phyloP scores from a whole-genome alignment of 2,329 filamentous ascomycete species.

The Aureobasidium sp. region DNA sequence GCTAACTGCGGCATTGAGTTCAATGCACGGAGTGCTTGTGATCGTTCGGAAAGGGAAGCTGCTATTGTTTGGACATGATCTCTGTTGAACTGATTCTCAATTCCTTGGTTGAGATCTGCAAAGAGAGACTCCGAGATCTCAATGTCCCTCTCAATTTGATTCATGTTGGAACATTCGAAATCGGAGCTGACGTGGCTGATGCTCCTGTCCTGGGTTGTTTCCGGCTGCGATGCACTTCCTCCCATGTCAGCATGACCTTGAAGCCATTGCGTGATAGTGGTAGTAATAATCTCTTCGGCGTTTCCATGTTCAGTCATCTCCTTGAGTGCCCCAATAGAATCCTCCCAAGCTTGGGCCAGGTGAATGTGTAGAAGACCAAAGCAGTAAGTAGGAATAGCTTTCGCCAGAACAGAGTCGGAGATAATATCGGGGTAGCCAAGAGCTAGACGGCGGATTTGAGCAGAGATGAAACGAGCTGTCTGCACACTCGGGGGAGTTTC shows the following conservation, averaged over 20 bases:
- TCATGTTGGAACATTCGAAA: slow-evolving; percentile 77
- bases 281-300: slow-evolving; percentile 65
- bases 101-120: slow-evolving; percentile 44
- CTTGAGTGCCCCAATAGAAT: slow-evolving; percentile 66
- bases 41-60: slow-evolving; percentile 52
- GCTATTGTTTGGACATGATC: slow-evolving; percentile 49
- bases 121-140: slow-evolving; percentile 5
- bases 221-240: slow-evolving; percentile 22
- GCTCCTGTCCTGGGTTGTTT: slow-evolving; percentile 3
- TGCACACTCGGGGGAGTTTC: slow-evolving; percentile 67
- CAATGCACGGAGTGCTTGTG: slow-evolving; percentile 73
- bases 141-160: slow-evolving; percentile 36
- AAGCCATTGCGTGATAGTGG: slow-evolving; percentile 73
- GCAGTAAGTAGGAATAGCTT: slow-evolving; percentile 70
- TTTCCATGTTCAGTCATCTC: slow-evolving; percentile 60
- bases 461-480: slow-evolving; percentile 67
- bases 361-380: slow-evolving; percentile 86
- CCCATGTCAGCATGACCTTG: slow-evolving; percentile 30
- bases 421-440: slow-evolving; percentile 52
- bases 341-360: slow-evolving; percentile 80
- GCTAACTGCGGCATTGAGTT: slow-evolving; percentile 65
- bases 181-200: slow-evolving; percentile 46
- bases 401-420: slow-evolving; percentile 56
- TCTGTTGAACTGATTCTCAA: slow-evolving; percentile 56
- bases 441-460: slow-evolving; percentile 74